Evolutionary conservation across 495 filamentous ascomycete species (phyloP), one percentile per base, ranked within the genome.

Genomic region (Achaetomiella virescens): DNA sequence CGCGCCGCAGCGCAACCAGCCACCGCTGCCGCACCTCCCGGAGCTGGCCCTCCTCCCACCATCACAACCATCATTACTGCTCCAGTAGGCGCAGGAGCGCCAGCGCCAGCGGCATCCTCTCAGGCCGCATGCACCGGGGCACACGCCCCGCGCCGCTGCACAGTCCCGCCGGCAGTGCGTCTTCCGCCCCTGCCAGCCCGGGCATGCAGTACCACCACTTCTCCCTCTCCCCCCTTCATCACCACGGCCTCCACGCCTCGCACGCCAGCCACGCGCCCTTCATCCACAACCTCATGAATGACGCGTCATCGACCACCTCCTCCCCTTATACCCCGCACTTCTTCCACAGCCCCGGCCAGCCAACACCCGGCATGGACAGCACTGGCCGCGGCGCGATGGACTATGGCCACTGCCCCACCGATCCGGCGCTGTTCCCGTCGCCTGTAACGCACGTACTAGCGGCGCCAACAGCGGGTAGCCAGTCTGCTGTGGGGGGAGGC

Each of bases 1-100:
- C 48, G 20, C 61, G 61, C 4, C 57, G 56, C 40, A 57, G 55
- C 48, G 54, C 54, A 2, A 22, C 42, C 20, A 54, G 21, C 50
- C 51, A 36, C 42, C 41, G 11, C 27, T 22, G 38, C 7, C 52
- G 43, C 42, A 42, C 8, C 21, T 54, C 46, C 42, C 33, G 52
- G 42, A n/a, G 35, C n/a, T 54, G 38, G 42, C 20, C 51, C 20
- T 21, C 20, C 41, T 20, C 6, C 41, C 11, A 17, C 21, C 17
- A 20, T 10, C 41, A 24, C 12, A 31, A 38, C 52, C 52, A 46
- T 41, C 24, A 33, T 15, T 9, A 22, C 29, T 43, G 40, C 18
- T 44, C 38, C 38, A 20, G 4, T 4, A 15, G 14, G 2, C 18
- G 40, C 40, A 42, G 40, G 20, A 44, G 11, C 6, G 4, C 7